phyloP scores from a whole-genome alignment of 1,284 basidiomycete species.

The Naganishia liquefaciens region DNA sequence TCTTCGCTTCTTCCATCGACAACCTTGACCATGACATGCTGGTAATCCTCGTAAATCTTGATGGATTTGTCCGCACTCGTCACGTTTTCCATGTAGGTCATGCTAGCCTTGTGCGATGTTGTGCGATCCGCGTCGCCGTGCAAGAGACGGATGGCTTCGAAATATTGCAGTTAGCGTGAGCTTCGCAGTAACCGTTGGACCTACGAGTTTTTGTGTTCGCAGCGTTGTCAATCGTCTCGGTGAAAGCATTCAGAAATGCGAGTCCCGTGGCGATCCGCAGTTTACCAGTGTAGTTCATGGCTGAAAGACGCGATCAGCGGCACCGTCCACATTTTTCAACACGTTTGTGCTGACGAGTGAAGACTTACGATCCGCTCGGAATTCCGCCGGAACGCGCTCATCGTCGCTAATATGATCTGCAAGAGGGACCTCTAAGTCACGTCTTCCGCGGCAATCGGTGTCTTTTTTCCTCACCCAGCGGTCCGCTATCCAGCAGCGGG shows the following conservation, averaged over 20 bases:
- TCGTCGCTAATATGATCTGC: slow-evolving; percentile 57
- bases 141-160: slow-evolving; percentile 53
- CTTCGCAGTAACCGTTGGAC: slow-evolving; percentile 20
- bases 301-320: slow-evolving; percentile 38
- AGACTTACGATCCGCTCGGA: slow-evolving; percentile 50
- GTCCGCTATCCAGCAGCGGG: slow-evolving; percentile 52
- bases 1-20: slow-evolving; percentile 41
- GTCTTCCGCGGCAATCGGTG: neutral
- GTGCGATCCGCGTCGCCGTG: slow-evolving; percentile 57
- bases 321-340: neutral
- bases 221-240: slow-evolving; percentile 46
- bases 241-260: slow-evolving; percentile 55
- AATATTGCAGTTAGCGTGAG: neutral
- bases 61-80: slow-evolving; percentile 52
- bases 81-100: slow-evolving; percentile 51
- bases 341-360: neutral
- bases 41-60: slow-evolving; percentile 56
- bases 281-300: slow-evolving; percentile 56
- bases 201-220: slow-evolving; percentile 47
- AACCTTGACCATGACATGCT: slow-evolving; percentile 54
- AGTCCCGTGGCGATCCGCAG: slow-evolving; percentile 57
- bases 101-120: slow-evolving; percentile 53
- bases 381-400: slow-evolving; percentile 55
- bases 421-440: slow-evolving; percentile 7
- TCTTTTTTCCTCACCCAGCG: slow-evolving; percentile 40